Evolutionary conservation across 1,139 yeast species (phyloP), one percentile per base, ranked within the genome.

Genomic region (Debaryomyces subglobosus): DNA sequence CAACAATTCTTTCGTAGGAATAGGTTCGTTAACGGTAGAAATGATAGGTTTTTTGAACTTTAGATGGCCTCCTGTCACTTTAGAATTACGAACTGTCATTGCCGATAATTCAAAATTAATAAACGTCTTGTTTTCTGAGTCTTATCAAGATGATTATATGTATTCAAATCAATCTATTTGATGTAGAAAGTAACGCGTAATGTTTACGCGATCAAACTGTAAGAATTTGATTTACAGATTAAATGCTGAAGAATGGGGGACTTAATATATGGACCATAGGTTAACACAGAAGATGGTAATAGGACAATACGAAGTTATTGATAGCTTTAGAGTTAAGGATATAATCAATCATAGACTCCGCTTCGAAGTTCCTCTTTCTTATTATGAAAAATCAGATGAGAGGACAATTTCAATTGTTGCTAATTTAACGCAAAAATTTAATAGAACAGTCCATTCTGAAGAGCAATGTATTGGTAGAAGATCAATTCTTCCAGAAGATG

Each of bases 1-100:
- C 29, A 74, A 56, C n/a, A 86, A 73, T 44, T 84, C 90, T 53
- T 82, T 82, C 12, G 85, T 74, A 0, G 87, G 64, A 7, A 87
- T 82, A 0, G 83, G 79, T 29, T 75, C 72, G 18, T 74, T 71
- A 0, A 82, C 76, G 0, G 86, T 74, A 1, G 89, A 74, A 8
- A 86, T 58, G 9, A 87, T 75, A 25, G 72, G 64, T 61, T 78
- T 74, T 46, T 73, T 67, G 63, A 81, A 81, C 53, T 63, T 62
- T 25, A 55, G 49, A 13, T n/a, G 21, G 3, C 39, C n/a, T 24
- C 15, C 10, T 12, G 15, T 9, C 39, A 25, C 40, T 36, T 39
- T 34, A 23, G 39, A 18, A 16, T 29, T 15, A 20, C 33, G n/a
- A 2, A 40, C 35, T 27, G 47, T 45, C 44, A 45, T 45, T 5